Base-by-base conservation (phyloP, 148 eudicot species). In the Drosera capensis region DNA sequence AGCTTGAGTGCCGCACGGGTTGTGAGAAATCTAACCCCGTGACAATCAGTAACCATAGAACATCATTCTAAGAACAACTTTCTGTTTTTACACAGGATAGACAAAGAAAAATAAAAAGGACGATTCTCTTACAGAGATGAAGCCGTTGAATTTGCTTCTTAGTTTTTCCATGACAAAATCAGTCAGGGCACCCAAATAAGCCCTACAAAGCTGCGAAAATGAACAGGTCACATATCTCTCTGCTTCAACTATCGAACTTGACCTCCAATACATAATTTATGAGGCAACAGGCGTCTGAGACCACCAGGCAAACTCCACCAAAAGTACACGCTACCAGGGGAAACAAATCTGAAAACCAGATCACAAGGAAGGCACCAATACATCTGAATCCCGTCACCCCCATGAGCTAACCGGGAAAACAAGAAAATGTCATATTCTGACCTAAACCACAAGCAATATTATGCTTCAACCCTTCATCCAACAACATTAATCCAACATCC, bases 391-490 rank as follows among this genome's bases (percentile, higher is more conserved):
- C 26, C 36, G 49, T 55, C 45, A 59, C 41, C 51, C 42, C 58
- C 48, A 49, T 54, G 39, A 55, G 60, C 64, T 75, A 58, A 60
- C 80, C 68, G 63, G 63, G 35, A 55, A 63, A 36, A 61, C 55
- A 82, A 75, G 86, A 68, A 73, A 67, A 59, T 63, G 43, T 43
- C 54, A 82, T 72, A 71, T 82, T 75, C 82, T 65, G 64, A 66
- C 44, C 71, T 64, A 60, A 54, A 60, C 38, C 65, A 45, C 48
- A 59, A 63, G 72, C 58, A 56, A 75, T 55, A 48, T 22, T 30
- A 19, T 43, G 39, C 21, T 22, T 5, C 11, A 42, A 29, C 38
- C 48, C 25, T 53, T 48, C 26, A n/a, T 21, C 24, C n/a, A 23
- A 29, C 15, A 3, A 48, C 25, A 43, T 17, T 3, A 47, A 40